Evolutionary conservation across 2,329 filamentous ascomycete species (phyloP).

Genomic region (Paraconiothyrium brasiliense): DNA sequence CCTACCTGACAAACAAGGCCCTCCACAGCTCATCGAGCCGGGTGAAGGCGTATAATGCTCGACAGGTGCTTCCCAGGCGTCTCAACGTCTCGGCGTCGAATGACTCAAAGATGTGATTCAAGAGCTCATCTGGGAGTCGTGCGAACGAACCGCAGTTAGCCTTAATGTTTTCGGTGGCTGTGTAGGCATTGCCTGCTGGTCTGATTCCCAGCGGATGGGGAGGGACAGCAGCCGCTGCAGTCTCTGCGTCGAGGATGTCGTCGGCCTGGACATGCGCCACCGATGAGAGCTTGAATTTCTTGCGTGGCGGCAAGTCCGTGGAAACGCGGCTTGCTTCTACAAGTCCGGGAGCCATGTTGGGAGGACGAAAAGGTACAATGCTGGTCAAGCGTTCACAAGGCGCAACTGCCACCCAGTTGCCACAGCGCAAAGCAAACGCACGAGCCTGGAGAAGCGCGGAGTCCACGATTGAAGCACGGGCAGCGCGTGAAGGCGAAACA

Average conservation of each 20-base stretch:
- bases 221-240: slow-evolving; percentile 69
- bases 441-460: slow-evolving; percentile 13
- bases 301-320: slow-evolving; percentile 46
- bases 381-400: slow-evolving; percentile 8
- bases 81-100: slow-evolving; percentile 72
- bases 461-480: slow-evolving; percentile 20
- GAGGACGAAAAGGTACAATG: slow-evolving; percentile 12
- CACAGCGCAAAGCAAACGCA: slow-evolving; percentile 21
- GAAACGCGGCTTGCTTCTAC: slow-evolving; percentile 34
- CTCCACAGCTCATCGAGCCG: slow-evolving; percentile 91
- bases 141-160: slow-evolving; percentile 71
- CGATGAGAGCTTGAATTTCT: slow-evolving; percentile 44
- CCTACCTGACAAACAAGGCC: slow-evolving; percentile 83
- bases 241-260: slow-evolving; percentile 38
- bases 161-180: slow-evolving; percentile 72
- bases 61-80: slow-evolving; percentile 79
- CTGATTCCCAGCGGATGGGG: slow-evolving; percentile 85
- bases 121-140: slow-evolving; percentile 79
- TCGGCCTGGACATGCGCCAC: slow-evolving; percentile 29
- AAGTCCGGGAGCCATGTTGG: slow-evolving; percentile 46
- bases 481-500: slow-evolving; percentile 27
- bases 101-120: slow-evolving; percentile 78
- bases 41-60: slow-evolving; percentile 85
- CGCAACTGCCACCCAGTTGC: slow-evolving; percentile 14
- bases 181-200: slow-evolving; percentile 84